These are phyloP conservation scores for Colletotrichum orchidophilum DNA, from an alignment of 2,329 filamentous ascomycete species.

Conservation along the genomic window DNA sequence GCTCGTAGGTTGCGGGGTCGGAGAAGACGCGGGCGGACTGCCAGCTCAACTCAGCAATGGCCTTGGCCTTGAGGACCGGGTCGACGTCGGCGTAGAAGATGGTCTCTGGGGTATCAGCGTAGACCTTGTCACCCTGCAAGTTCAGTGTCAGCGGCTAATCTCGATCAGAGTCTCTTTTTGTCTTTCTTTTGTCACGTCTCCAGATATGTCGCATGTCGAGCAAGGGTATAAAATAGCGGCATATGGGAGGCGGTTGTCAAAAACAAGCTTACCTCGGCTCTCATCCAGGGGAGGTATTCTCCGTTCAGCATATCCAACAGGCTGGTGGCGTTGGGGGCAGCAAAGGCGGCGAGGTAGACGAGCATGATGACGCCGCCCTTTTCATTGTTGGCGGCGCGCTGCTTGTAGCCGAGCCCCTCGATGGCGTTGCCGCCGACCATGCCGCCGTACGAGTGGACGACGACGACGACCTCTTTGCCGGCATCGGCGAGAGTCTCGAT, in stretches of 20 bases:
- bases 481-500: constrained; percentile 43
- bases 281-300: constrained; percentile 40
- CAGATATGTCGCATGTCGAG: neutral
- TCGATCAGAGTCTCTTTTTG: neutral
- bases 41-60: constrained; percentile 27
- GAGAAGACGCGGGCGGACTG: constrained; percentile 35
- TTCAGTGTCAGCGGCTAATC: constrained; percentile 5
- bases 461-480: constrained; percentile 51
- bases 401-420: constrained; percentile 44
- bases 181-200: neutral
- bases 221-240: constrained; percentile 12
- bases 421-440: constrained; percentile 49
- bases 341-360: constrained; percentile 46
- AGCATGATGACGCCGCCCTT: constrained; percentile 49
- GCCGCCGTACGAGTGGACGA: constrained; percentile 56
- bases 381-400: constrained; percentile 42
- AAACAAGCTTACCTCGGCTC: constrained; percentile 34
- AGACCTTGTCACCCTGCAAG: constrained; percentile 26
- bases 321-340: constrained; percentile 39
- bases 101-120: constrained; percentile 15
- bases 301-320: constrained; percentile 38
- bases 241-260: neutral
- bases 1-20: constrained; percentile 37
- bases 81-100: constrained; percentile 41
- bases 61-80: constrained; percentile 21